Evolutionary conservation across 225 moss, liverwort and hornwort species (phyloP).

Genomic region (Polytrichum formosum): DNA sequence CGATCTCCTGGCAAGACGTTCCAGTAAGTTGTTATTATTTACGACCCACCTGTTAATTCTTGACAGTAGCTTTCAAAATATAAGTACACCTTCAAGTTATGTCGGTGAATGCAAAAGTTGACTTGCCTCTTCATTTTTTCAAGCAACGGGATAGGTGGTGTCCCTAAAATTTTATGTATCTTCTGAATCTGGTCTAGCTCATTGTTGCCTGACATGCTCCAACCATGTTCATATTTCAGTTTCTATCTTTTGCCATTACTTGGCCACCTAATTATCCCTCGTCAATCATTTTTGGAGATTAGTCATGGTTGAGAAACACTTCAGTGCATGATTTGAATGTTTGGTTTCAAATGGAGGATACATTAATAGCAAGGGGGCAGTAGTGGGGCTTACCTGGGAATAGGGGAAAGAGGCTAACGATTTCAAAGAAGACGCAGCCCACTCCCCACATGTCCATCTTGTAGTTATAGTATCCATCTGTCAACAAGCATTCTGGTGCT

Average conservation of each 20-base stretch:
- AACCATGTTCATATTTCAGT: slow-evolving; percentile 5
- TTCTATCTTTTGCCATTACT: not conserved
- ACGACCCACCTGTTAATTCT: not conserved
- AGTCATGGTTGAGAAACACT: no score
- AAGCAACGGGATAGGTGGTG: slow-evolving; percentile 82
- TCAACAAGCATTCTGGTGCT: slow-evolving; percentile 92
- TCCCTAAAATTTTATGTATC: slow-evolving; percentile 96
- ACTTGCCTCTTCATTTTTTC: slow-evolving; percentile 92
- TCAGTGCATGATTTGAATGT: no score
- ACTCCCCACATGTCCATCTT: slow-evolving; percentile 99
- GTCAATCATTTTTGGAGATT: no score
- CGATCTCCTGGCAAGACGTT: slow-evolving; percentile 59
- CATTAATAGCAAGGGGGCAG: no score
- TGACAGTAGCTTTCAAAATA: no score
- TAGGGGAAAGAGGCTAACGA: slow-evolving; percentile 94
- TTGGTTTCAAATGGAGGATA: no score
- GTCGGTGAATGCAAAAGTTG: not conserved
- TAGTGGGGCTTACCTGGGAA: slow-evolving; percentile 67
- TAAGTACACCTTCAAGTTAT: not conserved
- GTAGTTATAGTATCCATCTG: slow-evolving; percentile 97
- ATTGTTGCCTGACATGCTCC: slow-evolving; percentile 66
- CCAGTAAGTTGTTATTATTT: slow-evolving; percentile 2
- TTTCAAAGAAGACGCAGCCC: slow-evolving; percentile 97
- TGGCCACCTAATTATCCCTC: no score
- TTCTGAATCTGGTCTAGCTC: slow-evolving; percentile 95